Evolutionary conservation across 345 rosid genomes (phyloP), one percentile per base, ranked within the genome.

Genomic region (Syzygium oleosum): DNA sequence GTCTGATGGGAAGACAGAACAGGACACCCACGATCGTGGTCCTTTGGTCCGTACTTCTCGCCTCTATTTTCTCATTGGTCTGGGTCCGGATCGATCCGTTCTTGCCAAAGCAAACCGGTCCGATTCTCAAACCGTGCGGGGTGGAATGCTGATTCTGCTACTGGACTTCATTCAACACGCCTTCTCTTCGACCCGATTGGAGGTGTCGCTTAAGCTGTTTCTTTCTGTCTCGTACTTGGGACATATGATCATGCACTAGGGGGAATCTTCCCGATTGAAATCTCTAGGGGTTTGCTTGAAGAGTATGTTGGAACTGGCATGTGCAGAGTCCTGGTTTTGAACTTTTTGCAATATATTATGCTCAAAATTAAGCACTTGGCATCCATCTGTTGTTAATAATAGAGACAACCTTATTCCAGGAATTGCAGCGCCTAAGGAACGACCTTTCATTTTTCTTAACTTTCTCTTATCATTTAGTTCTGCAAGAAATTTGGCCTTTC

Each of bases 31-130:
- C 99, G n/a, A 97, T 96, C 54, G 98, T 96, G 51, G 97, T 97
- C 25, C 93, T 95, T 3, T 97, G 99, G 98, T 96, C 98, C 15
- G 84, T 97, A 19, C 98, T 97, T 52, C 93, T 97, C 6, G 97
- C 99, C 12, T 97, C 98, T 4, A 97, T 97, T 80, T 97, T 97
- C 95, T 97, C 99, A 1, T 88, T 97, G 52, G 92, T 97, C 80
- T 97, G 99, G 98, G 99, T 96, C 87, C 93, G 99, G 91, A 96
- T 97, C 11, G 99, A 97, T 90, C 98, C 99, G 49, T 97, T 97
- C 92, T 89, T 97, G 94, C 96, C 99, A 3, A 97, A 97, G 91
- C 97, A 93, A 88, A 96, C 94, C 9, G 98, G 98, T 87, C 98
- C 99, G 16, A 88, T 94, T 51, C 94, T 97, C 53, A 97, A 97